Base-by-base conservation (phyloP, 2,329 filamentous ascomycete genomes). In the Bipolaris gigantea region DNA sequence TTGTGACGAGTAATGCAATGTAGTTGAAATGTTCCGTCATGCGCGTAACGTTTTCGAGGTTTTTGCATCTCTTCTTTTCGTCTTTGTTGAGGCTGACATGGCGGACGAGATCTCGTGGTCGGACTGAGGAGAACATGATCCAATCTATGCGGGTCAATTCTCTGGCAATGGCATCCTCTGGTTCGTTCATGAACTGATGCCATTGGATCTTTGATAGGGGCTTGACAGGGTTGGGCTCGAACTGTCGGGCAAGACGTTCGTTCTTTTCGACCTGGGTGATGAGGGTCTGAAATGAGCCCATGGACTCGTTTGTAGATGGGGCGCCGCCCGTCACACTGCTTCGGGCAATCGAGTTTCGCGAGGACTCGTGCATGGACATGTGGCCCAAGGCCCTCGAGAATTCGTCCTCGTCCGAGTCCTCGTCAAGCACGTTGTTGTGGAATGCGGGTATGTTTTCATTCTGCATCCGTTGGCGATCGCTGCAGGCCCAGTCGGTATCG, bases 81-180 rank as follows among this genome's bases (percentile, higher is more conserved):
- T 86, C 81, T 0, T 82, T 69, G 0, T 87, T 85, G 42, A 97
- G 79, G 67, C 88, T 94, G 60, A 97, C 92, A 70, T 97, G 90
- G 4, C 94, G 89, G 38, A 97, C 89, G 44, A 97, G 85, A 75
- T 99, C 94, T 54, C 94, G 89, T 50, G 96, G 89, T 23, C 91
- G 87, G 57, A 97, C 96, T 1, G 92, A 92, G 48, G 90, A 95
- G 74, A 97, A 97, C 89, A 97, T 94, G 73, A 95, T 87, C 93
- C 93, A 97, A 76, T 99, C 94, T 50, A 99, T 96, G 56, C 93
- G 84, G 4, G 94, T 97, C 67, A 99, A 83, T 74, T 99, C 94
- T 55, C 89, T 87, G 15, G 93, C 93, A 62, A 97, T 88, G 44
- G 91, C 85, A 57, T 96, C 90, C 48, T 95, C 89, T 1, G 89